phyloP scores from a whole-genome alignment of 164 flowering plant species.

The Liriodendron chinense region DNA sequence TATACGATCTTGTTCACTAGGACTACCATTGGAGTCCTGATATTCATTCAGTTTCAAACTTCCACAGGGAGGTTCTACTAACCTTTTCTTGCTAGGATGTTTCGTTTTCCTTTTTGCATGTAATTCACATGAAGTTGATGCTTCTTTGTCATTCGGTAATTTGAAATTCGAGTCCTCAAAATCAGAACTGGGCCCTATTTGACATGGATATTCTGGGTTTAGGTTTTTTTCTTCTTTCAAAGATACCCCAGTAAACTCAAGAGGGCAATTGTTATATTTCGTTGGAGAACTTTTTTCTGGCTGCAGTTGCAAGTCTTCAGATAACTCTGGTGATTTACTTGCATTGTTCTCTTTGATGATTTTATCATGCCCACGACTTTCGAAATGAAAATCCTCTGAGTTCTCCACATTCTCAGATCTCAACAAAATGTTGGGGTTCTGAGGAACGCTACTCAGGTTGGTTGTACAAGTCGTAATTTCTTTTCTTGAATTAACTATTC shows the following conservation, averaged over 20 bases:
- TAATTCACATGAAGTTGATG: slow-evolving; percentile 11
- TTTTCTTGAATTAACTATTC: background rate
- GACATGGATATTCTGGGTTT: slow-evolving; percentile 12
- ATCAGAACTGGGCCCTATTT: slow-evolving; percentile 5
- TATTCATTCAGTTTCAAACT: slow-evolving; percentile 13
- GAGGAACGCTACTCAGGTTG: background rate
- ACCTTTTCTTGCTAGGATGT: background rate
- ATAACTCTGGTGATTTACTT: background rate
- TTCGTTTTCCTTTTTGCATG: background rate
- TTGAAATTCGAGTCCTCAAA: slow-evolving; percentile 11
- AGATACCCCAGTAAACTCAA: slow-evolving; percentile 28
- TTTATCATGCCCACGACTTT: background rate
- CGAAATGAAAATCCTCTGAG: background rate
- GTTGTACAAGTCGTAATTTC: background rate
- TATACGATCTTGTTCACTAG: background rate
- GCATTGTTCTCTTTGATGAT: background rate
- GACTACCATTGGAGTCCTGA: background rate
- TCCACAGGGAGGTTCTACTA: slow-evolving; percentile 6
- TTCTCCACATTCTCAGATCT: background rate
- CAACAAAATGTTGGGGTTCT: background rate
- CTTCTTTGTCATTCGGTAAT: slow-evolving; percentile 9
- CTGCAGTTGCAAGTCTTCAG: background rate
- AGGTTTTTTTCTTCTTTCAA: slow-evolving; percentile 21
- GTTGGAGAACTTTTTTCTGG: background rate
- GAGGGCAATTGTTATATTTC: slow-evolving; percentile 23